Conservation (phyloP, 768 basidiomycete genomes). For the Suillus sp. region DNA sequence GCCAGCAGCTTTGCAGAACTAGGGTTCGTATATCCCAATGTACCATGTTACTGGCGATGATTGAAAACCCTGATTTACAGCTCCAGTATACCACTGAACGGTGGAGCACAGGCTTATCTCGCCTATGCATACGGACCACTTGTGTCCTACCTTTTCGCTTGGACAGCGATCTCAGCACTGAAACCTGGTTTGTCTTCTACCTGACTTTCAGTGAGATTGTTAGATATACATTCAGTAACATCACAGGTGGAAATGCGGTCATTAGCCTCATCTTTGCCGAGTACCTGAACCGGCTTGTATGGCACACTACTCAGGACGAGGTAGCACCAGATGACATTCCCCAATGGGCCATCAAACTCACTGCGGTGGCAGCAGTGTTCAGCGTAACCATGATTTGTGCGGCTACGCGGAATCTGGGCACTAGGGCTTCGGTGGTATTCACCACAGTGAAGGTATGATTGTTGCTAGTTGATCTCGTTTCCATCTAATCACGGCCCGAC, state of each 20-base stretch:
- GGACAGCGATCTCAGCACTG: conserved; percentile 89
- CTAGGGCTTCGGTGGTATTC: conserved; percentile 83
- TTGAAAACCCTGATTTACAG: conserved; percentile 15
- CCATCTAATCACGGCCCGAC: conserved; percentile 3
- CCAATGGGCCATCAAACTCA: conserved; percentile 89
- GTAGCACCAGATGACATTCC: conserved; percentile 80
- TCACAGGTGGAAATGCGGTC: conserved; percentile 72
- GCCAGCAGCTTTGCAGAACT: conserved; percentile 93
- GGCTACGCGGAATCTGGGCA: conserved; percentile 73
- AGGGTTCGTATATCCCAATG: conserved; percentile 54
- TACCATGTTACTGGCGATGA: not conserved
- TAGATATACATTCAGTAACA: not conserved
- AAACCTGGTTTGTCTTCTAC: conserved; percentile 63
- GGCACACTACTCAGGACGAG: conserved; percentile 69
- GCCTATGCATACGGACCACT: conserved; percentile 87
- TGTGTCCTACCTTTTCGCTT: conserved; percentile 89
- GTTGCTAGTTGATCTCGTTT: conserved; percentile 6
- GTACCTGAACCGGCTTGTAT: conserved; percentile 89
- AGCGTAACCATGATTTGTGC: conserved; percentile 79
- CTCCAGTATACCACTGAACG: conserved; percentile 42
- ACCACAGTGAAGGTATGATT: conserved; percentile 76
- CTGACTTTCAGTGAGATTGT: conserved; percentile 3
- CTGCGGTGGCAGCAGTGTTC: conserved; percentile 72
- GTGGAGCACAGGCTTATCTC: conserved; percentile 77
- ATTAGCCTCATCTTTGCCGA: conserved; percentile 89